Evolutionary conservation across 1,139 yeast species (phyloP), one percentile per base, ranked within the genome.

Genomic region (Suhomyces yuchorum): DNA sequence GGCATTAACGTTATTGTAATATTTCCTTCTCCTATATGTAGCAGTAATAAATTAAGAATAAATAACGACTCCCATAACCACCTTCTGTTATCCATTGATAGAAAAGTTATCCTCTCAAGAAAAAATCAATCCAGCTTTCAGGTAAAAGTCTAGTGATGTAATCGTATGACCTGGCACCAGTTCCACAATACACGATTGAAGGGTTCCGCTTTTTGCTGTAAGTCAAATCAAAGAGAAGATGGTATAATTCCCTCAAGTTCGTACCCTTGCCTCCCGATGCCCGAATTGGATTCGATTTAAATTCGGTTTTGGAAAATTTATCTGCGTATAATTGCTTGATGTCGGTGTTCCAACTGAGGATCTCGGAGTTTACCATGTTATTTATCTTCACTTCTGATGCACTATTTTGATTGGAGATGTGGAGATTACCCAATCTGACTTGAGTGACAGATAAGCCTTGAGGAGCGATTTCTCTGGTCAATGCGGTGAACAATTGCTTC

Each of bases 191-290:
- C 4, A 68, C 74, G 6, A 75, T 68, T 1, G 67, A 51, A 1
- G 75, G 64, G 47, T 66, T 64, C 12, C 52, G 56, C 7, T 30
- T 32, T 20, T 53, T 54, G 8, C 59, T 50, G 54, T 80, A 80
- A 3, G 81, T 62, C 54, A 83, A 63, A 55, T 84, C 89, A 59
- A 77, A 84, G 8, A 83, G 60, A 33, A 73, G 64, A 59, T 82
- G 81, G 56, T 81, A 80, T 30, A 83, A 69, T n/a, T 69, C 73
- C 43, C 75, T 69, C 43, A 82, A 66, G 41, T 69, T 69, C 1
- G 73, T 62, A 2, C 80, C 80, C 50, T 58, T 68, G 1, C 56
- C 55, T 5, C 70, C 68, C 6, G 70, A 56, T 3, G 72, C 62
- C 40, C 63, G 65, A 3, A 73, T 66, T 0, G 79, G 77, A 28